Percentiles rank a stretch among this genome's conserved stretches.
Evolutionary conservation across 768 basidiomycete genomes (phyloP).

Genomic region (Suillus hirtellus): DNA sequence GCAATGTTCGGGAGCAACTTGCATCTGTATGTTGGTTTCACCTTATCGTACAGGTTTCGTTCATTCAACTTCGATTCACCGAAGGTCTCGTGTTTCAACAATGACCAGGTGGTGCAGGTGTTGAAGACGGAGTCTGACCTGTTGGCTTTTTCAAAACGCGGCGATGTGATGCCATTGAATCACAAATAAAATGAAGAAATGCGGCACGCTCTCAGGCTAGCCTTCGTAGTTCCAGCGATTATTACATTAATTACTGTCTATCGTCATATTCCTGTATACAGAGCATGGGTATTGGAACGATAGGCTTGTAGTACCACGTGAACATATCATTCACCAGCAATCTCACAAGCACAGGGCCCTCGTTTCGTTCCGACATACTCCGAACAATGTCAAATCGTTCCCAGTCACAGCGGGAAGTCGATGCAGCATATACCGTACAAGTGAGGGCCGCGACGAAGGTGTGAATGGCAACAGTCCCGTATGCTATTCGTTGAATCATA

Average conservation of each 20-base stretch:
- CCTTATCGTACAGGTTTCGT: neutral
- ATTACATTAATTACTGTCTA: neutral
- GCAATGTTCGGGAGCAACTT: slow-evolving; percentile 33
- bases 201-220: no score
- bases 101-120: slow-evolving; percentile 40
- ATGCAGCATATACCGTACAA: slow-evolving; percentile 60
- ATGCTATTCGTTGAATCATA: neutral
- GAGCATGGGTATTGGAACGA: neutral
- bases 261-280: neutral
- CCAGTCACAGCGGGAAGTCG: slow-evolving; percentile 52
- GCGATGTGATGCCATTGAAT: slow-evolving; percentile 12
- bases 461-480: slow-evolving; percentile 22
- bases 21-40: slow-evolving; percentile 22
- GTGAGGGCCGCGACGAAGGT: slow-evolving; percentile 59
- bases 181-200: neutral
- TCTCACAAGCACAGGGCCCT: neutral
- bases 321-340: neutral
- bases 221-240: neutral
- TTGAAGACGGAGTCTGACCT: slow-evolving; percentile 34
- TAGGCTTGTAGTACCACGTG: neutral
- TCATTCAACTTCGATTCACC: slow-evolving; percentile 2
- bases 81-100: slow-evolving; percentile 36
- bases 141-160: slow-evolving; percentile 41
- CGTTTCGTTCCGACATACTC: neutral
- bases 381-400: slow-evolving; percentile 34